Conservation (phyloP, 441 rosid species). For the Jatropha multifida region DNA sequence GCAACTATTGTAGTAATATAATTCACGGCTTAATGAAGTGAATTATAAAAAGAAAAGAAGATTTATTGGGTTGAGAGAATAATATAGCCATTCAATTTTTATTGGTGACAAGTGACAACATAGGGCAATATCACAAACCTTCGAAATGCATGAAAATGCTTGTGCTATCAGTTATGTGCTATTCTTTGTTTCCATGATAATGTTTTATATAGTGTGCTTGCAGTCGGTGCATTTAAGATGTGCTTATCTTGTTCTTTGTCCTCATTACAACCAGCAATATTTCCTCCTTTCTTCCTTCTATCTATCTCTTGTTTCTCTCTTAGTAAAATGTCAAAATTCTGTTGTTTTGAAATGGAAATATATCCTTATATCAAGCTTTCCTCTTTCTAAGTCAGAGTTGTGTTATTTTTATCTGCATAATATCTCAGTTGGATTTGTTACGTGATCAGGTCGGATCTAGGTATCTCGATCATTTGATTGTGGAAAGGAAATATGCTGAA, state of each 20-base stretch:
- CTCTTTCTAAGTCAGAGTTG: background rate
- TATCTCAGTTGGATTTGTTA: slow-evolving; percentile 18
- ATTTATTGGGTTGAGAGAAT: background rate
- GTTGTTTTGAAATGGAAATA: background rate
- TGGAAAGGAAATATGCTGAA: slow-evolving; percentile 94
- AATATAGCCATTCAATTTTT: background rate
- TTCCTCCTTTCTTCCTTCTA: background rate
- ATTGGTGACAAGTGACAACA: no score
- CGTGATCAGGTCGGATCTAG: slow-evolving; percentile 89
- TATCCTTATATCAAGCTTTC: background rate
- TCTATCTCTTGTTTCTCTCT: background rate
- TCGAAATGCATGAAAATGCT: slow-evolving; percentile 5
- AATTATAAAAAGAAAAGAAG: no score
- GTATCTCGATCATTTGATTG: slow-evolving; percentile 98
- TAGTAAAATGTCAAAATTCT: background rate
- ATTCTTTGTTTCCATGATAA: background rate
- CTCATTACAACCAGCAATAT: background rate
- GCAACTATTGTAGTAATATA: background rate
- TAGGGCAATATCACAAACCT: background rate
- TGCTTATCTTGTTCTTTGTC: slow-evolving; percentile 2
- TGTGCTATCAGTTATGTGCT: background rate
- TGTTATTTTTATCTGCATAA: slow-evolving; percentile 1
- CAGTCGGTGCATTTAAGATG: slow-evolving; percentile 1
- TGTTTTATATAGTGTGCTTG: background rate
- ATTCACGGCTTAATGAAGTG: background rate